phyloP scores from a whole-genome alignment of 257 asterid species.

The Galeopsis tetrahit region DNA sequence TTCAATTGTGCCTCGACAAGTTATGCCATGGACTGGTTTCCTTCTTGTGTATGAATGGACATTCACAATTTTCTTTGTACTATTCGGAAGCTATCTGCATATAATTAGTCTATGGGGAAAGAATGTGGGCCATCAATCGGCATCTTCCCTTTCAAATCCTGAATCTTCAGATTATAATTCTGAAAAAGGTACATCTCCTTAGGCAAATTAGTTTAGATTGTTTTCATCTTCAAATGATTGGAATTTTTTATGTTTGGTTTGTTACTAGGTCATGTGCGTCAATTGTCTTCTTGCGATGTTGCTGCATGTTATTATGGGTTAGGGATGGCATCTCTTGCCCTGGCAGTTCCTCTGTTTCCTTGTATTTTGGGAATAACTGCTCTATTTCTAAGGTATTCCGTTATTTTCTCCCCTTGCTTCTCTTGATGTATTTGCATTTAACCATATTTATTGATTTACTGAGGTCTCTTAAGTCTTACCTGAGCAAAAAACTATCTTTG shows the following conservation, averaged over 20 bases:
- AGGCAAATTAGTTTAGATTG: constrained; percentile 2
- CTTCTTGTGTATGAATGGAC: constrained; percentile 93
- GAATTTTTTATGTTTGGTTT: constrained; percentile 32
- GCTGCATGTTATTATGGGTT: constrained; percentile 73
- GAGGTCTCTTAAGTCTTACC: constrained; percentile 7
- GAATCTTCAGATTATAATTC: constrained; percentile 69
- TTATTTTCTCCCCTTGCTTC: neutral
- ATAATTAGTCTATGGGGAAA: constrained; percentile 69
- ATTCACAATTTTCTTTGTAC: constrained; percentile 73
- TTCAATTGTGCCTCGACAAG: constrained; percentile 80
- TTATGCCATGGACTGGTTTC: constrained; percentile 96
- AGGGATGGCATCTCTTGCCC: constrained; percentile 80
- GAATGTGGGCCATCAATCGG: constrained; percentile 54
- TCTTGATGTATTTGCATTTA: constrained; percentile 21
- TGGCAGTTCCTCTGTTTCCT: constrained; percentile 81
- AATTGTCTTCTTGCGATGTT: constrained; percentile 61
- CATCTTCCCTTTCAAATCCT: constrained; percentile 50
- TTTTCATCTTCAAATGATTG: constrained; percentile 31
- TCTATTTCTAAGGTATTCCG: constrained; percentile 73
- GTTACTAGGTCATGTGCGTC: constrained; percentile 72
- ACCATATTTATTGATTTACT: constrained; percentile 1
- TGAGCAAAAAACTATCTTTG: neutral
- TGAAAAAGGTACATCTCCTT: constrained; percentile 69
- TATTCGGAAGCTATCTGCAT: constrained; percentile 75
- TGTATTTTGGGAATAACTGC: constrained; percentile 80